Conservation (phyloP, 345 rosid species). For the Syzygium aqueum region DNA sequence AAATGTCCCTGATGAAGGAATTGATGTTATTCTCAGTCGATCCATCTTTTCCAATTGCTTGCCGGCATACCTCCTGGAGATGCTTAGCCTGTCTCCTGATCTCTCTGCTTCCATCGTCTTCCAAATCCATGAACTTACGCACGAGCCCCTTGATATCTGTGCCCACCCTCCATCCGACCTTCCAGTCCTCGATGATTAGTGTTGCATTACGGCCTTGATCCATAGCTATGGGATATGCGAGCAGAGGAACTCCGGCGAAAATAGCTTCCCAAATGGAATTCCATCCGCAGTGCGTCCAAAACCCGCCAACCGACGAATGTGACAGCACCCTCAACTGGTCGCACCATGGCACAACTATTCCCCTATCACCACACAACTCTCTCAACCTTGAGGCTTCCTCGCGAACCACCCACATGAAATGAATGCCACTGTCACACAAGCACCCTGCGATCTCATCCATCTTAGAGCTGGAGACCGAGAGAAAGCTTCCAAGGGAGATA, state of each 20-base stretch:
- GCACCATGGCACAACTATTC: slow-evolving; percentile 48
- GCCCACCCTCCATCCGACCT: slow-evolving; percentile 14
- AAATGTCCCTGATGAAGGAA: neutral
- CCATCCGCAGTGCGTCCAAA: slow-evolving; percentile 29
- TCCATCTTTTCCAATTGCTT: slow-evolving; percentile 36
- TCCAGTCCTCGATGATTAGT: slow-evolving; percentile 10
- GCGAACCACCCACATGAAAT: slow-evolving; percentile 28
- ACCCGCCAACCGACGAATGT: slow-evolving; percentile 17
- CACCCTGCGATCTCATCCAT: slow-evolving; percentile 28
- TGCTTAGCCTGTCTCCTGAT: slow-evolving; percentile 5
- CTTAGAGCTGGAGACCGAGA: slow-evolving; percentile 16
- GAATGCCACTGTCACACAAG: slow-evolving; percentile 13
- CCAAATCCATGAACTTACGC: neutral
- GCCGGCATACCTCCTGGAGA: slow-evolving; percentile 1
- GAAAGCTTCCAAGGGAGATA: slow-evolving; percentile 32
- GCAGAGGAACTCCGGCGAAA: slow-evolving; percentile 13
- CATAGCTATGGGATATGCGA: slow-evolving; percentile 7
- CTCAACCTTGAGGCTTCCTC: slow-evolving; percentile 1
- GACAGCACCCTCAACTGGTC: slow-evolving; percentile 31
- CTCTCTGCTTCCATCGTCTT: slow-evolving; percentile 1
- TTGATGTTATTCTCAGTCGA: slow-evolving; percentile 3
- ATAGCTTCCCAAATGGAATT: slow-evolving; percentile 19
- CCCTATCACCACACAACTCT: neutral
- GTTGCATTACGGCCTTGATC: slow-evolving; percentile 14
- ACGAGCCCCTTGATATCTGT: slow-evolving; percentile 1